phyloP scores from a whole-genome alignment of 768 basidiomycete species.

The Cubamyces lactineus region DNA sequence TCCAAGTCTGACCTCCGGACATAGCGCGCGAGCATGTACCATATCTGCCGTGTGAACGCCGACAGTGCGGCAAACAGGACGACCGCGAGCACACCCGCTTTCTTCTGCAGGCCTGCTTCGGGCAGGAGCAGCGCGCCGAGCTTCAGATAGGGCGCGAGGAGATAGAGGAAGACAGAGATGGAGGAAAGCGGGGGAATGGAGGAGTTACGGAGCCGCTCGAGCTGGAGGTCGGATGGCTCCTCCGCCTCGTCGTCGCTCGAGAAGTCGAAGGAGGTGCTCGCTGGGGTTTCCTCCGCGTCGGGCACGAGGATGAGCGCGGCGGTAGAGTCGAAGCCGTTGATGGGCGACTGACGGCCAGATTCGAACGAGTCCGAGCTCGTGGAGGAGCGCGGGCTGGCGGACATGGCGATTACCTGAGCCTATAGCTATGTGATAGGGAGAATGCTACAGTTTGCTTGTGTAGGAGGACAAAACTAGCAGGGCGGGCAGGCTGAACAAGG shows the following conservation, averaged over 20 bases:
- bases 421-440: not conserved
- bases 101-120: constrained; percentile 50
- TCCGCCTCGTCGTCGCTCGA: constrained; percentile 48
- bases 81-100: constrained; percentile 52
- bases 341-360: constrained; percentile 30
- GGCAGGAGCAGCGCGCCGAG: constrained; percentile 69
- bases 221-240: constrained; percentile 39
- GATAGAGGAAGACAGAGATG: constrained; percentile 65
- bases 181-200: constrained; percentile 59
- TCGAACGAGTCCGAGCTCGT: constrained; percentile 29
- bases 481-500: constrained; percentile 1
- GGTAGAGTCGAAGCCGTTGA: constrained; percentile 41
- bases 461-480: not conserved
- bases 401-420: not conserved
- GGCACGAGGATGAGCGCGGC: constrained; percentile 69
- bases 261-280: constrained; percentile 35
- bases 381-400: constrained; percentile 27
- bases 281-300: constrained; percentile 46
- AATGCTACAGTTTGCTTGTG: constrained; percentile 5
- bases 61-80: constrained; percentile 59
- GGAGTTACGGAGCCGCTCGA: constrained; percentile 37
- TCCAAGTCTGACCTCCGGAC: constrained; percentile 65
- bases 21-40: constrained; percentile 80
- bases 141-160: constrained; percentile 68
- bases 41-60: constrained; percentile 65